Base-by-base conservation (phyloP, 805 yeast species). In the Zygoascus flipseniorum region DNA sequence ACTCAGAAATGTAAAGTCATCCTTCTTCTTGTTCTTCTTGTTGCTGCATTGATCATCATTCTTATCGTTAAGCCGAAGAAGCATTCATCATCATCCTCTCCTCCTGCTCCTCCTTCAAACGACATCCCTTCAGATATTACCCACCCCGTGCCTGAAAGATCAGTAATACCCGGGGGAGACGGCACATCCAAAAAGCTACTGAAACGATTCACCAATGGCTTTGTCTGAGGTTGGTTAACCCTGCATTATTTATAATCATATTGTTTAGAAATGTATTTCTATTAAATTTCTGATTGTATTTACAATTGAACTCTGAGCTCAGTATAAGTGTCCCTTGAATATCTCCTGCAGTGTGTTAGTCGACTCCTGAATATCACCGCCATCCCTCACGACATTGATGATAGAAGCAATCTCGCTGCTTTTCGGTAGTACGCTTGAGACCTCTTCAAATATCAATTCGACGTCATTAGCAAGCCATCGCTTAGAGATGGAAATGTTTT, bases 1-100 rank as follows among this genome's bases (percentile, higher is more conserved):
- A 87, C 96, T 1, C 88, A 89, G 55, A 93, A 90, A 68, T 93
- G 98, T 71, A 89, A 89, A 67, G 70, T 92, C 41, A 90, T 92
- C 11, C 74, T 92, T 42, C 75, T 92, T 48, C 69, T 93, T 55
- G 70, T 82, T 5, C 74, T 92, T 52, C 67, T 89, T 23, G 92
- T 89, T 20, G 70, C 89, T 35, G 83, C 86, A 3, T 71, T 89
- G 52, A 72, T 89, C 46, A 77, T 89, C 58, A 65, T 89, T 14
- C 80, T 90, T 2, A 69, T 89, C 58, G 76, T 87, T 55, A 85
- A 82, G 56, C 71, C 70, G 11, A 61, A 59, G 41, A 46, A 58
- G 10, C 63, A 60, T 45, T 54, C 50, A 10, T 32, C 51, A 2
- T 43, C 53, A 8, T 41, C 52, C n/a, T 56, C 58, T 23, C 8